Evolutionary conservation across 2,329 filamentous ascomycete genomes (phyloP), one percentile per base, ranked within the genome.

Genomic region (Aureobasidium sp.): DNA sequence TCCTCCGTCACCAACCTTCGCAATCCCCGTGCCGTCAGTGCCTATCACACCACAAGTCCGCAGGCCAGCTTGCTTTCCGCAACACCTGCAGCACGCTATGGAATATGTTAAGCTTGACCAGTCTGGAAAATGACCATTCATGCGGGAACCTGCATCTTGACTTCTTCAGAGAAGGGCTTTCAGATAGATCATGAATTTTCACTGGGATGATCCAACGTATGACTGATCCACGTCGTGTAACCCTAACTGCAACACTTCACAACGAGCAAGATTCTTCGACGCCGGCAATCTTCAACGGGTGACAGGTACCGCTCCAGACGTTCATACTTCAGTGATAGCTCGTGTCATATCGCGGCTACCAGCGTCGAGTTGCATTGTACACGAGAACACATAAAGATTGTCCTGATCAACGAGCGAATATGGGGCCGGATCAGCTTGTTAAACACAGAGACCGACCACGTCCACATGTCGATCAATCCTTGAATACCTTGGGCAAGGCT

Each of bases 31-130:
- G 27, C 40, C 40, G 27, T 44, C 39, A 57, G 29, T 57, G 33
- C 12, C 27, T 12, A 45, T 57, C 53, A 57, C 53, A 57, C 53
- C 53, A 57, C n/a, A 35, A n/a, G 12, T 22, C 53, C 29, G 27
- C n/a, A 17, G 27, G 29, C 24, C 31, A 7, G 24, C 54, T 58
- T 39, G 22, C 40, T 33, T 48, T 58, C 19, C 54, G 42, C 42
- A 58, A n/a, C 31, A 19, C 33, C 39, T 58, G 54, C 54, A 58
- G 40, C 40, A 45, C 40, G 54, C 48, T 58, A 31, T 48, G 42
- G 42, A 37, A 58, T 58, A 29, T 37, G 54, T 48, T 42, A 35
- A 39, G 44, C 14, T 37, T 58, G 29, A 29, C 42, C 50, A 54
- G 7, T 42, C 3, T 9, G 15, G n/a, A 39, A 48, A 48, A 14